Evolutionary conservation across 169 alveolate species (phyloP).

Genomic region (Perkinsus marinus): DNA sequence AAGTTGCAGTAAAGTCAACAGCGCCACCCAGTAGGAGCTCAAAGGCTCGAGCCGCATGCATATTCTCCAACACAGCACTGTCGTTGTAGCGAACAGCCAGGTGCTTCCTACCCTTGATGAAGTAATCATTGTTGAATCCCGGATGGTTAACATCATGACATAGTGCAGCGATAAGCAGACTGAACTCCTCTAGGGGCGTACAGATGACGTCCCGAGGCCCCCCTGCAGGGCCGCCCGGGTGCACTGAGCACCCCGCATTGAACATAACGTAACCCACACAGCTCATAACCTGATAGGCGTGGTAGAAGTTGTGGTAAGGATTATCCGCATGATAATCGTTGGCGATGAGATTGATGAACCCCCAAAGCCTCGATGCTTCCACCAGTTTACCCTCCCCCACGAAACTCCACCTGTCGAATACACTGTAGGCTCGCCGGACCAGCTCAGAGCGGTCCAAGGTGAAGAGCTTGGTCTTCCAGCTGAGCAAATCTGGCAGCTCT

Average conservation of each 20-base stretch:
- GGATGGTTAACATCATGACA: conserved; percentile 26
- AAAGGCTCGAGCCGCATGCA: conserved; percentile 19
- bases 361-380: background rate
- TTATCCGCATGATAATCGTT: background rate
- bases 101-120: background rate
- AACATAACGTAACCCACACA: background rate
- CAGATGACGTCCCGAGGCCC: conserved; percentile 9
- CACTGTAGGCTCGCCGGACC: background rate
- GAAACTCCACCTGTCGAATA: background rate
- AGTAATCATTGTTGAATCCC: conserved; percentile 18
- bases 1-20: background rate
- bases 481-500: background rate
- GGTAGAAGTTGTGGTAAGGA: conserved; percentile 28
- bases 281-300: conserved; percentile 11
- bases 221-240: conserved; percentile 12
- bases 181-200: conserved; percentile 13
- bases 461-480: background rate
- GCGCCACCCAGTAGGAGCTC: conserved; percentile 9
- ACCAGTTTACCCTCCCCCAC: background rate
- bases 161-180: conserved; percentile 17
- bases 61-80: conserved; percentile 20
- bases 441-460: background rate
- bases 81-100: conserved; percentile 4
- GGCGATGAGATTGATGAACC: background rate
- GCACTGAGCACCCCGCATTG: background rate